Evolutionary conservation across 1,139 yeast genomes (phyloP).

Genomic region (Taphrina sp.): DNA sequence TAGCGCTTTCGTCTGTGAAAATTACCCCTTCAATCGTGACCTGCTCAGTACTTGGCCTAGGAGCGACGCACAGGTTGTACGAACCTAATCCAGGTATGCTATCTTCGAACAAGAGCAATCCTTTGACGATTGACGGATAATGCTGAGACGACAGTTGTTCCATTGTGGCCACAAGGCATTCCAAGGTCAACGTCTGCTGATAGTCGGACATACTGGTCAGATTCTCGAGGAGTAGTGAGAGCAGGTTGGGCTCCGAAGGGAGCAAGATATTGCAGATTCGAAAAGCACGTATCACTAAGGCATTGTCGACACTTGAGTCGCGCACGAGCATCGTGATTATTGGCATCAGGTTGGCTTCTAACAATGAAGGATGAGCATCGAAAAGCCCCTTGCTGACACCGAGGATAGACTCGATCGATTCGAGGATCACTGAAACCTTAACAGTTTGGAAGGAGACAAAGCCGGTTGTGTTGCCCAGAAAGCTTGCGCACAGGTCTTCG

Average conservation of each 20-base stretch:
- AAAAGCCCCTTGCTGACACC: background rate
- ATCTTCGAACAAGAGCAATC: constrained; percentile 16
- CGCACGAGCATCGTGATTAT: background rate
- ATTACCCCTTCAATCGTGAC: constrained; percentile 23
- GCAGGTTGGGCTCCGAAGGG: constrained; percentile 1
- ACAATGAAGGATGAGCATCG: constrained; percentile 1
- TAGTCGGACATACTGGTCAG: background rate
- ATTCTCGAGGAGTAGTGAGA: background rate
- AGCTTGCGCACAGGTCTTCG: constrained; percentile 19
- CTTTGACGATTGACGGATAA: background rate
- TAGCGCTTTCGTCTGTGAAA: background rate
- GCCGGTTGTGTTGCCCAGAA: background rate
- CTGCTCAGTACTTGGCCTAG: constrained; percentile 1
- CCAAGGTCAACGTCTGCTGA: constrained; percentile 3
- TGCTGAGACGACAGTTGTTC: background rate
- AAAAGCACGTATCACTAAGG: constrained; percentile 1
- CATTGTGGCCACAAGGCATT: background rate
- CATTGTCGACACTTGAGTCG: background rate
- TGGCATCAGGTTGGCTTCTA: constrained; percentile 13
- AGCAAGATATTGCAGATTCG: constrained; percentile 1
- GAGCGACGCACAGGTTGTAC: constrained; percentile 2
- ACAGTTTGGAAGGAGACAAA: constrained; percentile 7
- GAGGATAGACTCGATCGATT: constrained; percentile 11
- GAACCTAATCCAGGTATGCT: constrained; percentile 22
- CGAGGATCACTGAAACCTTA: constrained; percentile 5